Evolutionary conservation across 139 green algal species (phyloP).

Genomic region (Chlorella sp.): DNA sequence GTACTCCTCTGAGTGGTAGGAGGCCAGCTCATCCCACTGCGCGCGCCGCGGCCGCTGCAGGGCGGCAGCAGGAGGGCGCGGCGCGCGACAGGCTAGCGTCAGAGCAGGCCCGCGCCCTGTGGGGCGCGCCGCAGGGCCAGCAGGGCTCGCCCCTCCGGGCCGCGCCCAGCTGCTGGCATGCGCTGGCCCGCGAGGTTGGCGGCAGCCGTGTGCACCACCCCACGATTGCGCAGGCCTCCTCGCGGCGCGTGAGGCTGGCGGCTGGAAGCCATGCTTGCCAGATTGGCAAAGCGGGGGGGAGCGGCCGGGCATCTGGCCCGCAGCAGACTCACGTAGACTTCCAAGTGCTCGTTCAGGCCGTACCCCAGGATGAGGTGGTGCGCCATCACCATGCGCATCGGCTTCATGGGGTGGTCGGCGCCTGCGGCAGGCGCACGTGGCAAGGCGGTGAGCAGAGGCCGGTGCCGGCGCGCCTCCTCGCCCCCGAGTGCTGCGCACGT

Average conservation of each 20-base stretch:
- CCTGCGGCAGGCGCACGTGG: too few relatives aligned
- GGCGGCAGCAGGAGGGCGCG: neutral
- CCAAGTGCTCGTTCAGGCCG: conserved; percentile 88
- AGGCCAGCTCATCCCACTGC: conserved; percentile 77
- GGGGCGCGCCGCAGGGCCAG: neutral
- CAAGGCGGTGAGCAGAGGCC: too few relatives aligned
- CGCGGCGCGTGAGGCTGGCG: neutral
- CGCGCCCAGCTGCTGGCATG: neutral
- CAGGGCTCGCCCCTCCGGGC: neutral
- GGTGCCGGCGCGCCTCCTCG: too few relatives aligned
- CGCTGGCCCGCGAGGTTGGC: neutral
- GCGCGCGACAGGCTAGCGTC: too few relatives aligned
- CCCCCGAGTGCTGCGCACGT: too few relatives aligned
- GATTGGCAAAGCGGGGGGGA: neutral
- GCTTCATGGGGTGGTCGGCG: conserved; percentile 98
- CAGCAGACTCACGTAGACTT: conserved; percentile 78
- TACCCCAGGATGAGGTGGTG: conserved; percentile 95
- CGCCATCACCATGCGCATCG: conserved; percentile 93
- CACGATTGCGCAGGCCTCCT: neutral
- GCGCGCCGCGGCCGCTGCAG: conserved; percentile 76
- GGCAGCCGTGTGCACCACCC: neutral
- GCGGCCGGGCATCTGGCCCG: too few relatives aligned
- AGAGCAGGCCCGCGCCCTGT: neutral
- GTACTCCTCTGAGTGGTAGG: conserved; percentile 91
- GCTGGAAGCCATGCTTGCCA: neutral